Evolutionary conservation across 129 eudicot genomes (phyloP).

Genomic region (Arctium lappa): DNA sequence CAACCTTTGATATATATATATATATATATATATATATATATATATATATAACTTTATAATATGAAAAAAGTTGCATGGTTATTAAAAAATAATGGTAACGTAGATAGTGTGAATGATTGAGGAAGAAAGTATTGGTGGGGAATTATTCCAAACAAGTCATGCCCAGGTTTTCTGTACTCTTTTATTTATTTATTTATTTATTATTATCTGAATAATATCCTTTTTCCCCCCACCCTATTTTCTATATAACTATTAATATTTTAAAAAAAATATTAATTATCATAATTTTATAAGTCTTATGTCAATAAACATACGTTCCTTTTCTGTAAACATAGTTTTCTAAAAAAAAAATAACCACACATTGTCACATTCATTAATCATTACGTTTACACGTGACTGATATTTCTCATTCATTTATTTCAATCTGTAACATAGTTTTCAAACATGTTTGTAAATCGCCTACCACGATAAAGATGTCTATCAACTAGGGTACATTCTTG

Average conservation of each 20-base stretch:
- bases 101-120: not conserved
- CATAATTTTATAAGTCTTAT: not conserved
- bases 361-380: not conserved
- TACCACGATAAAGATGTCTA: not conserved
- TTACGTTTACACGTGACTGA: not conserved
- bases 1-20: not conserved
- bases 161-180: not conserved
- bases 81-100: not conserved
- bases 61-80: not conserved
- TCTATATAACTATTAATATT: not conserved
- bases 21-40: too few relatives aligned
- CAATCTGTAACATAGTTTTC: not conserved
- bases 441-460: not conserved
- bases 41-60: too few relatives aligned
- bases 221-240: not conserved
- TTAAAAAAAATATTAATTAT: too few relatives aligned
- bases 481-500: not conserved
- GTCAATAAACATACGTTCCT: not conserved
- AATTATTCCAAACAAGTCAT: constrained; percentile 28
- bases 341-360: not conserved
- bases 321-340: not conserved
- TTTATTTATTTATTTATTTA: not conserved
- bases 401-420: not conserved
- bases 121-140: constrained; percentile 20
- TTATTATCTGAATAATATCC: not conserved